Base-by-base conservation (phyloP, 2,329 filamentous ascomycete species). In the Curvularia sp. region DNA sequence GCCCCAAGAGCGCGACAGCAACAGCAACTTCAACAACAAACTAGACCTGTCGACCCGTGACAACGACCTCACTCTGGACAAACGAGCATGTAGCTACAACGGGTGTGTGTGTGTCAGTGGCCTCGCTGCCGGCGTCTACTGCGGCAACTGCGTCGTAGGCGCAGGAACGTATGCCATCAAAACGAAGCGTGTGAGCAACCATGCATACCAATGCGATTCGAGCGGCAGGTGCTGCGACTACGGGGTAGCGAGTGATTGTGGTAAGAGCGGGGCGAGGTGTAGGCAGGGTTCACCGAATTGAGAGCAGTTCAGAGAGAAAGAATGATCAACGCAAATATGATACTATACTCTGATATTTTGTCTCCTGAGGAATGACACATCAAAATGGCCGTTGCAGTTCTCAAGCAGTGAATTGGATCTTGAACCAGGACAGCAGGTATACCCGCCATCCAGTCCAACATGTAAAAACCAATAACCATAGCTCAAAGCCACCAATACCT, bases 61-160 rank as follows among this genome's bases (percentile, higher is more conserved):
- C 8, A 18, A 43, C 28, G 30, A 8, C n/a, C 26, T 31, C 10
- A 8, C 41, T 15, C 44, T 47, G 15, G 53, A 43, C 7, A 56
- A 56, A 28, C 54, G 54, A 30, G 54, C 54, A 20, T 56, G 54
- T 39, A 48, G 10, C 18, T 55, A 50, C 42, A 59, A 59, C 26
- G 56, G 56, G 18, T 55, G 57, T 30, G 57, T 47, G 10, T 59
- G 57, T 10, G 48, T 59, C 10, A 55, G 51, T 28, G 56, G 56
- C 39, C 46, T 59, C 33, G 9, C 41, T 5, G 20, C 46, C 24
- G 56, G 56, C 33, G 38, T 55, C 13, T 59, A 55, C 15, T 59
- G 57, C 35, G 52, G 57, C 5, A 59, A 55, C 26, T 59, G 52
- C 28, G 52, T 59, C 12, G 57, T 55, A 22, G 56, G 56, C 20